Conservation (phyloP, 2,329 filamentous ascomycete species). For the Ophiognomonia clavigignenti-juglandacearum region DNA sequence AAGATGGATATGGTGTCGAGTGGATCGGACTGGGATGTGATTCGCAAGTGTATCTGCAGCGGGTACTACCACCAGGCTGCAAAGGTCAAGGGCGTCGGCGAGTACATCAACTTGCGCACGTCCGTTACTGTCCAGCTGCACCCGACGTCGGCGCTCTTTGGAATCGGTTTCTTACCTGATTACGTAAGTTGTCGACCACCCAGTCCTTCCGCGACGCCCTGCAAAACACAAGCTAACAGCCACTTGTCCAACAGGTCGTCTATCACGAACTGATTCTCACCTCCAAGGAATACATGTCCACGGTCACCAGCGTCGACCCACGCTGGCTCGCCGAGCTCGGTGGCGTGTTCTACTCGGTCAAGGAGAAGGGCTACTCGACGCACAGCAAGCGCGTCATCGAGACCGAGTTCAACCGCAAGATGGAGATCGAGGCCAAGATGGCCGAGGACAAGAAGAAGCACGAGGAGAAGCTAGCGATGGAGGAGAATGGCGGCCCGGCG, state of each 20-base stretch:
- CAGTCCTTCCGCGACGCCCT: too few relatives aligned
- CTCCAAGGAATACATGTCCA: constrained; percentile 96
- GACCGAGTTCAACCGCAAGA: constrained; percentile 84
- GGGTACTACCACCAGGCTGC: constrained; percentile 98
- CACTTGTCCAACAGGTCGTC: too few relatives aligned
- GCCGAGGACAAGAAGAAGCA: constrained; percentile 73
- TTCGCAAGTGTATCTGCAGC: constrained; percentile 93
- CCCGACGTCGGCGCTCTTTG: constrained; percentile 89
- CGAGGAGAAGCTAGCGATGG: constrained; percentile 51
- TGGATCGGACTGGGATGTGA: constrained; percentile 94
- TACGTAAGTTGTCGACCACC: too few relatives aligned
- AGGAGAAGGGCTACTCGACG: constrained; percentile 93
- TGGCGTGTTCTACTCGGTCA: constrained; percentile 94
- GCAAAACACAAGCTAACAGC: too few relatives aligned
- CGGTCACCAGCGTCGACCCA: constrained; percentile 91
- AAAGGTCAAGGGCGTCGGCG: constrained; percentile 90
- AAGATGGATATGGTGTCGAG: constrained; percentile 85
- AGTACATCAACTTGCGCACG: constrained; percentile 94
- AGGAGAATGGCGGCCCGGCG: constrained; percentile 40
- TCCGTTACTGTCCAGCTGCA: constrained; percentile 92
- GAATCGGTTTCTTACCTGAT: constrained; percentile 87
- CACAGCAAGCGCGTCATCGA: constrained; percentile 83
- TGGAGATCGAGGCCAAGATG: constrained; percentile 93
- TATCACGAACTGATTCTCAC: constrained; percentile 98
- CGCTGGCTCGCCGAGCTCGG: constrained; percentile 96